phyloP scores from a whole-genome alignment of 352 stramenopile species.

The Globisporangium emineosum region DNA sequence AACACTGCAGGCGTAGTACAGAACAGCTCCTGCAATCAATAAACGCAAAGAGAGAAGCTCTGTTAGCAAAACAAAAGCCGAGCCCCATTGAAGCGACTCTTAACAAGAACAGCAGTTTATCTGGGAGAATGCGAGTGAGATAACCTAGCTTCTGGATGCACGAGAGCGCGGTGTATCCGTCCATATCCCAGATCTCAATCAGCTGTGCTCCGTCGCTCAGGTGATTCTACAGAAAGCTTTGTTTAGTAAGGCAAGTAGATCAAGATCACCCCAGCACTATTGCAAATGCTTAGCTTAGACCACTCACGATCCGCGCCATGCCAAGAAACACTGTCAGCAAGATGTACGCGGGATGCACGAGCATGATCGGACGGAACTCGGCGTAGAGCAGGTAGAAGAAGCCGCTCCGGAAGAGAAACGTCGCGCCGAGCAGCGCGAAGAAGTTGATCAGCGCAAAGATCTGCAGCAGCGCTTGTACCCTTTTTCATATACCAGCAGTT shows the following conservation, averaged over 20 bases:
- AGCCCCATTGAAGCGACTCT: no score
- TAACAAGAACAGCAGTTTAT: no score
- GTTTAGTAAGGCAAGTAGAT: not conserved
- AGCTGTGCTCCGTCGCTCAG: conserved; percentile 27
- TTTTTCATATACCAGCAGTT: no score
- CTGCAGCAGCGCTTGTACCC: conserved; percentile 64
- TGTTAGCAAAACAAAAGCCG: no score
- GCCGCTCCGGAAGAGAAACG: conserved; percentile 70
- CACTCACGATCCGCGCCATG: conserved; percentile 33
- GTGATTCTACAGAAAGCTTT: conserved; percentile 22
- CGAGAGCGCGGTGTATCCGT: conserved; percentile 40
- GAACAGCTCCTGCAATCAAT: conserved; percentile 30
- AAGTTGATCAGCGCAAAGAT: conserved; percentile 55
- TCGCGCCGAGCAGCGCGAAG: conserved; percentile 51
- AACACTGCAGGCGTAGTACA: conserved; percentile 53
- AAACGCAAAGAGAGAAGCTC: not conserved
- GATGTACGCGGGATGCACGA: conserved; percentile 51
- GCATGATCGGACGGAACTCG: conserved; percentile 48
- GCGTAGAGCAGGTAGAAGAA: conserved; percentile 57
- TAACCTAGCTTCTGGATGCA: conserved; percentile 56
- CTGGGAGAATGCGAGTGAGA: not conserved
- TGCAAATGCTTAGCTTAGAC: not conserved
- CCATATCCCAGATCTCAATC: conserved; percentile 40
- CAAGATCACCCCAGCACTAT: not conserved
- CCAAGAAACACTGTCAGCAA: conserved; percentile 42